These are phyloP conservation scores for Beauveria rudraprayagi DNA, from an alignment of 2,329 filamentous ascomycete species.

Conservation along the genomic window DNA sequence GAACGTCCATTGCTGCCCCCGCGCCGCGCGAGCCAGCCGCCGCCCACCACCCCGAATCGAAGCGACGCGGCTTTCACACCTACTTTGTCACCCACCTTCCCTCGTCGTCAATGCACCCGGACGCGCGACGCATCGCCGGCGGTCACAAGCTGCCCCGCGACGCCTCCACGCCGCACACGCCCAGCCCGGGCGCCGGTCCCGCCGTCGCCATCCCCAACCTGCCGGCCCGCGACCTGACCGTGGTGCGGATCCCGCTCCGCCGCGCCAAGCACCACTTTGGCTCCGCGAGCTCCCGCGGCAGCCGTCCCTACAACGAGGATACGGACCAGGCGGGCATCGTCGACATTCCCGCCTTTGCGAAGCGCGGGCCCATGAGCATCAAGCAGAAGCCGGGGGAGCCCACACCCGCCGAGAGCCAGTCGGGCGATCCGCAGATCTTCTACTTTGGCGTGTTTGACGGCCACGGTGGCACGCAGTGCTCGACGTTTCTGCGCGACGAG, in stretches of 20 bases:
- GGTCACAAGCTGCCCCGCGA: constrained; percentile 83
- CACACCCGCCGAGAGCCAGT: constrained; percentile 65
- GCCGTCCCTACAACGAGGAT: constrained; percentile 86
- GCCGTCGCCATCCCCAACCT: constrained; percentile 53
- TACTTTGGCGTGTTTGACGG: constrained; percentile 97
- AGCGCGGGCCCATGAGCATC: constrained; percentile 61
- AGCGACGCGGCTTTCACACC: constrained; percentile 66
- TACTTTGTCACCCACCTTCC: constrained; percentile 97
- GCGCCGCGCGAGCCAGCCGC: neutral
- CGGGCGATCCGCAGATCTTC: constrained; percentile 90
- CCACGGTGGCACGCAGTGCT: constrained; percentile 85
- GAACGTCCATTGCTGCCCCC: constrained; percentile 1
- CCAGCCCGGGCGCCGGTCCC: constrained; percentile 44
- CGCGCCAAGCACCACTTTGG: constrained; percentile 97
- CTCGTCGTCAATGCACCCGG: constrained; percentile 85
- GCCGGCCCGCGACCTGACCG: constrained; percentile 68
- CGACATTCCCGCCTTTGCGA: constrained; percentile 86
- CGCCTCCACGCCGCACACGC: constrained; percentile 71
- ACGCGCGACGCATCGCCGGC: constrained; percentile 56
- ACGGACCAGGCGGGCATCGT: constrained; percentile 90
- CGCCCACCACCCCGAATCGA: neutral
- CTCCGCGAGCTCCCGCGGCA: constrained; percentile 68
- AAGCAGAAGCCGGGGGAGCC: constrained; percentile 47
- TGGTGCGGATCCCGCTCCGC: constrained; percentile 87
- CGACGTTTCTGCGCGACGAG: constrained; percentile 74